These are phyloP conservation scores for Tephrocybe rancida DNA, from an alignment of 768 basidiomycete genomes.

Conservation along the genomic window DNA sequence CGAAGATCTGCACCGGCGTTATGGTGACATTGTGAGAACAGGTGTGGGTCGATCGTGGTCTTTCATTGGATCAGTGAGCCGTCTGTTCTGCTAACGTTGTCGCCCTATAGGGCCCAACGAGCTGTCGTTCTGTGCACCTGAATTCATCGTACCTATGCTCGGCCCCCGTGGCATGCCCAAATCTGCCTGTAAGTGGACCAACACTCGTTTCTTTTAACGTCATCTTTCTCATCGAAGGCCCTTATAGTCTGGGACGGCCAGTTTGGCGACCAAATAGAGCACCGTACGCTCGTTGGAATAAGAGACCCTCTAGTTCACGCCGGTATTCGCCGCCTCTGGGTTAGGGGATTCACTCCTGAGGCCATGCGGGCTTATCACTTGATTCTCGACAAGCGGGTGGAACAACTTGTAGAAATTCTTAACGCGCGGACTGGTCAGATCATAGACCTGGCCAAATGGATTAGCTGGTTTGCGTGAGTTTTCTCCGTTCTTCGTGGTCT, in stretches of 20 bases:
- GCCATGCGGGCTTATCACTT: conserved; percentile 31
- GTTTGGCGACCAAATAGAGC: conserved; percentile 15
- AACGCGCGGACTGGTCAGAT: conserved; percentile 5
- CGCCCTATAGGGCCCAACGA: conserved; percentile 44
- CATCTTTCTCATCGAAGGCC: background rate
- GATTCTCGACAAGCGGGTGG: conserved; percentile 9
- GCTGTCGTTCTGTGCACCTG: conserved; percentile 38
- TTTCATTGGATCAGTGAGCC: background rate
- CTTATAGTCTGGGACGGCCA: conserved; percentile 35
- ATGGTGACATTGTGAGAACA: conserved; percentile 57
- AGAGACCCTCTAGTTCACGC: conserved; percentile 34
- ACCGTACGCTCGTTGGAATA: conserved; percentile 28
- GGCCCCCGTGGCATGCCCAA: conserved; percentile 43
- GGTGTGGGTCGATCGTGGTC: conserved; percentile 35
- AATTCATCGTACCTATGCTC: conserved; percentile 32
- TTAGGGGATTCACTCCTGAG: conserved; percentile 33
- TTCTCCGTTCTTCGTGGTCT: background rate
- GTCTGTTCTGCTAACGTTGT: background rate
- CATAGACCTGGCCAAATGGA: conserved; percentile 35
- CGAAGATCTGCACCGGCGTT: conserved; percentile 45
- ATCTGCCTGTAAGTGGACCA: conserved; percentile 22
- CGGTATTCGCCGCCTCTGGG: conserved; percentile 40
- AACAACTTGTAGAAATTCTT: conserved; percentile 26
- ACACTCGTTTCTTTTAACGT: conserved; percentile 19
- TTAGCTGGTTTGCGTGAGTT: conserved; percentile 39